Percentiles rank a stretch among this genome's conserved stretches.
Conservation (phyloP, 345 rosid species). For the Melastoma malabathricum region DNA sequence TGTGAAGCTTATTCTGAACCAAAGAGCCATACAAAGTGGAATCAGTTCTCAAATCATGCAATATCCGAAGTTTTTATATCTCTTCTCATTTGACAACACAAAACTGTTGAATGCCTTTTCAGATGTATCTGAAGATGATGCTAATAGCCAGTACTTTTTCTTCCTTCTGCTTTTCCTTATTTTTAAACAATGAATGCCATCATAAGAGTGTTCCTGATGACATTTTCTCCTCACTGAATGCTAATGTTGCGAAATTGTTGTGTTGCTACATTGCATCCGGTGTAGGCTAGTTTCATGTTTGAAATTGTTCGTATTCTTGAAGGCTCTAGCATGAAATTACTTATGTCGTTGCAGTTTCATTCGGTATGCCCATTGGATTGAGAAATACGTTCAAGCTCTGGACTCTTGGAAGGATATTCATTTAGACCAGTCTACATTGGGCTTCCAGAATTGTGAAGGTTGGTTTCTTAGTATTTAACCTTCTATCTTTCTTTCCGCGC, state of each 20-base stretch:
- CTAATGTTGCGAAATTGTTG: too few species aligned
- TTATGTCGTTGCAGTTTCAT: constrained; percentile 25
- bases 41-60: constrained; percentile 20
- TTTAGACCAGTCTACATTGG: constrained; percentile 1
- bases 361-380: constrained; percentile 50
- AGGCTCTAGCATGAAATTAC: too few species aligned
- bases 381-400: constrained; percentile 22
- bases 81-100: constrained; percentile 21
- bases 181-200: neutral
- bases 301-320: too few species aligned
- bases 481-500: neutral
- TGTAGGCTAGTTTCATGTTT: too few species aligned
- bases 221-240: constrained; percentile 1
- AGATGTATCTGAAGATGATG: constrained; percentile 27
- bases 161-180: constrained; percentile 2
- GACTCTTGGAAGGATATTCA: constrained; percentile 19
- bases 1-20: constrained; percentile 49
- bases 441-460: constrained; percentile 34
- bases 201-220: too few species aligned
- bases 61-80: constrained; percentile 21
- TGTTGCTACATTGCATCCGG: too few species aligned
- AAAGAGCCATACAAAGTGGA: constrained; percentile 32
- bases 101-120: constrained; percentile 20
- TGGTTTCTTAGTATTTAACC: neutral
- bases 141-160: constrained; percentile 31